Evolutionary conservation across 768 basidiomycete species (phyloP).

Genomic region (Suillus decipiens): DNA sequence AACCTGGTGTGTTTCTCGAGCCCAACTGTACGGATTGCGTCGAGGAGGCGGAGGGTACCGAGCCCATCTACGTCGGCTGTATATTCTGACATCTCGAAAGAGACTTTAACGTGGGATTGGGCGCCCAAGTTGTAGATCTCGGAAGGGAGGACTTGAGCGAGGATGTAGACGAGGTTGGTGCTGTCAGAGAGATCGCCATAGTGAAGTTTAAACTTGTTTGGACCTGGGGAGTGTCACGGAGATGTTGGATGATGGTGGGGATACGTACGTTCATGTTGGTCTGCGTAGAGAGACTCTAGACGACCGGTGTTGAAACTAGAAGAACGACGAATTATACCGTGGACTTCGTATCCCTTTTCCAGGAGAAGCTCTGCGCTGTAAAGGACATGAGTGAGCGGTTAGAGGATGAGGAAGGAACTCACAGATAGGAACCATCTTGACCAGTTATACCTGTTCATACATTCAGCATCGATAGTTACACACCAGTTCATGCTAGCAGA

Average conservation of each 20-base stretch:
- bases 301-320: conserved; percentile 98
- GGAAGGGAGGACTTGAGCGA: conserved; percentile 92
- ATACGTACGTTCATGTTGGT: conserved; percentile 85
- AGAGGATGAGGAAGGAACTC: conserved; percentile 28
- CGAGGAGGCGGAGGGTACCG: conserved; percentile 92
- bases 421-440: conserved; percentile 96
- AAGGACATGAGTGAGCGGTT: conserved; percentile 7
- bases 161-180: conserved; percentile 95
- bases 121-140: conserved; percentile 99
- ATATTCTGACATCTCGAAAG: conserved; percentile 99
- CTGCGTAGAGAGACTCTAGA: conserved; percentile 89
- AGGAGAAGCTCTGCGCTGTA: conserved; percentile 79
- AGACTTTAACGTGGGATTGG: conserved; percentile 98
- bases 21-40: conserved; percentile 94
- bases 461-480: neutral
- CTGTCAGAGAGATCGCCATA: conserved; percentile 95
- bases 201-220: conserved; percentile 79
- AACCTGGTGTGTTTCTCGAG: conserved; percentile 91
- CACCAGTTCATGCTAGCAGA: neutral
- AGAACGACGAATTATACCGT: conserved; percentile 94
- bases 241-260: conserved; percentile 9
- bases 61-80: conserved; percentile 96
- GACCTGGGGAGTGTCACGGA: conserved; percentile 43
- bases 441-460: conserved; percentile 79
- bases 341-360: conserved; percentile 87